Evolutionary conservation across 495 filamentous ascomycete genomes (phyloP), one percentile per base, ranked within the genome.

Genomic region (Niebla homalea): DNA sequence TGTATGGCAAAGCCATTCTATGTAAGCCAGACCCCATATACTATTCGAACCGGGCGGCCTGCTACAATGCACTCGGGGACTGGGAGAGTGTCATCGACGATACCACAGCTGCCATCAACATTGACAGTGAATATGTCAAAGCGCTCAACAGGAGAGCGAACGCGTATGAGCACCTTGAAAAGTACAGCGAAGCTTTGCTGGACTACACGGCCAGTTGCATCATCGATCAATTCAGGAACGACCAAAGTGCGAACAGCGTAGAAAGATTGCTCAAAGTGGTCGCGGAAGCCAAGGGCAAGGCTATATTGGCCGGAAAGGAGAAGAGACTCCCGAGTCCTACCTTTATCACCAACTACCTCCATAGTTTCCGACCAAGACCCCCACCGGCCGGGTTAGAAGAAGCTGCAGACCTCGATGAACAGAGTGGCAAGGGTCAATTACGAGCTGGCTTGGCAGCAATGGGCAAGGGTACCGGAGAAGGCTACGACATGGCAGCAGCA

Each of bases 201-300:
- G 92, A 99, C 66, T 97, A 89, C 67, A 99, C 92, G 16, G 93
- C 93, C 37, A 94, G 88, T 73, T 99, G 92, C 70, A 99, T 99
- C 59, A 94, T 99, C 64, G 93, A 97, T 68, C 80, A 79, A 43
- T 99, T 99, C 74, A 78, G 80, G 63, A 96, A 92, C 66, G 84
- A 94, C 57, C 68, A 73, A 46, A 92, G 84, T 60, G 89, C 90
- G 15, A 78, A 89, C 62, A 80, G 87, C 19, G 88, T 99, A 6
- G 92, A 99, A 72, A 74, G 89, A 44, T 65, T 99, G 57, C 71
- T 99, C 49, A 96, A 97, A 78, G 94, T 95, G 74, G 89, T 96
- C 47, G 92, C 92, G 26, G 90, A 97, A 64, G 70, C 82, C 46
- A 96, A 95, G 67, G 89, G 83, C 52, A 87, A 88, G 67, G 78